Percentiles rank a stretch among this genome's conserved stretches.
Conservation (phyloP, 345 rosid genomes). For the Balakata baccata region DNA sequence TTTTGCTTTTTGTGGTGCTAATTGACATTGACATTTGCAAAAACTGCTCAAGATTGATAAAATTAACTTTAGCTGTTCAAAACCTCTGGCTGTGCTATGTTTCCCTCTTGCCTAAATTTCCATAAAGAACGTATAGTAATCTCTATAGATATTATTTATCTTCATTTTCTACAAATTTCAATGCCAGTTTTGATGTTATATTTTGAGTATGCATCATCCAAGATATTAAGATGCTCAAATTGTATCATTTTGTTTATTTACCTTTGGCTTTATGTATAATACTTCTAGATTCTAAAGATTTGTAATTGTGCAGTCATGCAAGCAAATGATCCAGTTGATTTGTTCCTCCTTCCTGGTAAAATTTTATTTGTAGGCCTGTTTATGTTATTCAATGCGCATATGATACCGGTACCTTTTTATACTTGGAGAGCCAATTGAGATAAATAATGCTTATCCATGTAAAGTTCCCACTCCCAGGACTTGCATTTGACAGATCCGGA, state of each 20-base stretch:
- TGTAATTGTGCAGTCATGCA: constrained; percentile 59
- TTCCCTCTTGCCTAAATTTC: background rate
- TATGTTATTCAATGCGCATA: background rate
- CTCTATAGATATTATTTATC: background rate
- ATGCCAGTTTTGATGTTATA: background rate
- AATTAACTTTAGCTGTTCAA: background rate
- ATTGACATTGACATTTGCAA: background rate
- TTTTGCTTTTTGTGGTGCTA: background rate
- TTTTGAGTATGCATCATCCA: background rate
- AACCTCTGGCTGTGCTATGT: background rate
- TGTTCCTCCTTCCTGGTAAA: constrained; percentile 80
- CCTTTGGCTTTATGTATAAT: background rate
- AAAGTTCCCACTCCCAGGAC: constrained; percentile 57
- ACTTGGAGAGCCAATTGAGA: background rate
- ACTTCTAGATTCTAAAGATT: constrained; percentile 3
- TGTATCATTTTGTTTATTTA: background rate
- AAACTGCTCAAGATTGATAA: background rate
- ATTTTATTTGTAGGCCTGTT: background rate
- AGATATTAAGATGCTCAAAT: background rate
- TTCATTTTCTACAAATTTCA: background rate
- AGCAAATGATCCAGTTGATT: constrained; percentile 72
- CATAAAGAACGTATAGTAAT: background rate
- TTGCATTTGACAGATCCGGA: constrained; percentile 87
- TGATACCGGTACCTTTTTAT: background rate
- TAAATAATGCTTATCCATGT: background rate